Percentiles rank a stretch among this genome's conserved stretches.
phyloP scores from a whole-genome alignment of 352 stramenopile species.

The Bremia lactucae region DNA sequence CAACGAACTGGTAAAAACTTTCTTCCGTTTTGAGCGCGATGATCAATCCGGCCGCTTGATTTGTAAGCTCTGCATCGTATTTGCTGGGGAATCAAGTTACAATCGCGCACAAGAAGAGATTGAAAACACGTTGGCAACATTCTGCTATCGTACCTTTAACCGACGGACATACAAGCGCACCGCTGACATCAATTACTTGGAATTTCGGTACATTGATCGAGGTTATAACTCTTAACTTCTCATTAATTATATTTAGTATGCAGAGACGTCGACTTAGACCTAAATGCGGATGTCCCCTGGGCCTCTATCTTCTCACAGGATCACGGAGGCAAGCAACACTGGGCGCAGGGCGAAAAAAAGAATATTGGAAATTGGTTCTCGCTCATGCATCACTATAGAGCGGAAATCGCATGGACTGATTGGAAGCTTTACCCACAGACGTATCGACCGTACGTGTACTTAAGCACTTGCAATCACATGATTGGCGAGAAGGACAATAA shows the following conservation, averaged over 20 bases:
- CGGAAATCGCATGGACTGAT: constrained; percentile 32
- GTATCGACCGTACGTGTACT: constrained; percentile 60
- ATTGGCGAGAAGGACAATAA: constrained; percentile 83
- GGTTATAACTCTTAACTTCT: background rate
- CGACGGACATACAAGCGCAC: constrained; percentile 80
- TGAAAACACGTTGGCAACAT: constrained; percentile 70
- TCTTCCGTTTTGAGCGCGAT: constrained; percentile 72
- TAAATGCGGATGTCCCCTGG: constrained; percentile 35
- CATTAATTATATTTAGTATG: background rate
- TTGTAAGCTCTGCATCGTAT: constrained; percentile 79
- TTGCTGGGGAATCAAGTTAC: constrained; percentile 76
- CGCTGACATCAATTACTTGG: constrained; percentile 86
- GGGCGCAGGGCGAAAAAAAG: constrained; percentile 76
- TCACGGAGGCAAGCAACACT: constrained; percentile 66
- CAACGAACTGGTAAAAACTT: constrained; percentile 76
- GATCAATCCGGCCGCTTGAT: constrained; percentile 31
- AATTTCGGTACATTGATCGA: constrained; percentile 42
- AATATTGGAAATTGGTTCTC: constrained; percentile 81
- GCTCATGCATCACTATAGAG: constrained; percentile 81
- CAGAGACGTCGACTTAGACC: constrained; percentile 56
- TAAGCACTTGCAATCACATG: constrained; percentile 88
- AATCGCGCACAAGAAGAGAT: constrained; percentile 57
- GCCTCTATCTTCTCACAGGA: constrained; percentile 57
- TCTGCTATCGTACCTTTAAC: constrained; percentile 81
- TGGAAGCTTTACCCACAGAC: constrained; percentile 37